Evolutionary conservation across 495 filamentous ascomycete genomes (phyloP).

Genomic region (Penicillium salamii): DNA sequence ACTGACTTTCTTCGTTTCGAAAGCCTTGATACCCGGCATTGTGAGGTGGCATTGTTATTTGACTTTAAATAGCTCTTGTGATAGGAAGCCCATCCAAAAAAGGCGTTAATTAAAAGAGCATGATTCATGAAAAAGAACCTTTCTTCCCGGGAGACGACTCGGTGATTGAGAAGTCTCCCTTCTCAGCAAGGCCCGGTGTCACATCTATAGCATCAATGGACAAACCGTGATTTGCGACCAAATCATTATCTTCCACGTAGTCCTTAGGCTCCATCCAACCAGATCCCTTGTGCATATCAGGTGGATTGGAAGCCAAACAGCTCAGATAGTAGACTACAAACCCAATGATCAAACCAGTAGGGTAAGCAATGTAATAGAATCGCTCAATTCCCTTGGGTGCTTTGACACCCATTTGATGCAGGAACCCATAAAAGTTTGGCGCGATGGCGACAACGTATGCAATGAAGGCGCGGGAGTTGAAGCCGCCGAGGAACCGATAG

Average conservation of each 20-base stretch:
- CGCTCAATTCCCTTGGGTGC: constrained; percentile 27
- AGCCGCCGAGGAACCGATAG: constrained; percentile 23
- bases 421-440: constrained; percentile 36
- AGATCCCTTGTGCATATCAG: constrained; percentile 12
- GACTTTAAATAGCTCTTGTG: no score
- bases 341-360: constrained; percentile 25
- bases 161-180: not conserved
- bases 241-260: constrained; percentile 27
- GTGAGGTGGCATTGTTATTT: no score
- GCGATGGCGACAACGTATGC: constrained; percentile 27
- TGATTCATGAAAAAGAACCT: not conserved
- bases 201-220: not conserved
- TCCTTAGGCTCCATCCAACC: constrained; percentile 37
- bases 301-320: constrained; percentile 12
- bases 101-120: no score
- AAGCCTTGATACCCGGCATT: not conserved
- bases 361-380: constrained; percentile 37
- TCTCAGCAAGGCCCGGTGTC: not conserved
- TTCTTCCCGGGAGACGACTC: not conserved
- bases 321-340: constrained; percentile 25
- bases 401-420: constrained; percentile 35
- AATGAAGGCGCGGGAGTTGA: constrained; percentile 23
- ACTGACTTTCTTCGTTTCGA: no score
- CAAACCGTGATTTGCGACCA: not conserved
- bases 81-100: no score